These are phyloP conservation scores for Oryza glumipatula DNA, from an alignment of 176 grass and related monocot genomes.

Conservation along the genomic window DNA sequence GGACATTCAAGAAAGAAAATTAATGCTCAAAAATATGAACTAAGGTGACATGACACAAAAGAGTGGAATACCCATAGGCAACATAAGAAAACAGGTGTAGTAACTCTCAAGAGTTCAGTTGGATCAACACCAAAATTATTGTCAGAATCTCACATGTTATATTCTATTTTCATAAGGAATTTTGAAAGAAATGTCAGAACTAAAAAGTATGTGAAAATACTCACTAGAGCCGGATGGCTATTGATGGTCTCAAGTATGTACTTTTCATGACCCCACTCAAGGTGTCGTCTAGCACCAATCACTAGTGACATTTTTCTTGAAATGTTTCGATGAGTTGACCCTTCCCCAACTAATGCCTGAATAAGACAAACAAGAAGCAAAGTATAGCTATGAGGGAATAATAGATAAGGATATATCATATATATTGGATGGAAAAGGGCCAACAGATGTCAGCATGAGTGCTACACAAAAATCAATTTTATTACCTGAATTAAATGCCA, in stretches of 20 bases:
- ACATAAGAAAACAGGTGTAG: not conserved
- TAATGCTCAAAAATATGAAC: constrained; percentile 1
- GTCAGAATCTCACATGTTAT: constrained; percentile 20
- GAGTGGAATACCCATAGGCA: not conserved
- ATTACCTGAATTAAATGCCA: constrained; percentile 94
- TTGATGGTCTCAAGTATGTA: constrained; percentile 93
- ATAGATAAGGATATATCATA: constrained; percentile 26
- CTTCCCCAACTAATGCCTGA: constrained; percentile 94
- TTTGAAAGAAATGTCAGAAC: constrained; percentile 28
- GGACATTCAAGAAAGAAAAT: constrained; percentile 12
- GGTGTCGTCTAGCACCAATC: constrained; percentile 81
- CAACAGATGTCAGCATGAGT: not conserved
- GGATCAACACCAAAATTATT: constrained; percentile 30
- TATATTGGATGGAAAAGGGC: not conserved
- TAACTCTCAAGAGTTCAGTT: not conserved
- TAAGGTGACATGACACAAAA: not conserved
- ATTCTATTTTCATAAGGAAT: constrained; percentile 26
- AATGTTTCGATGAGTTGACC: constrained; percentile 50
- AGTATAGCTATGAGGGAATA: constrained; percentile 1
- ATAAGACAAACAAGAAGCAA: constrained; percentile 37
- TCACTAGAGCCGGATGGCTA: constrained; percentile 74
- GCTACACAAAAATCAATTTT: not conserved
- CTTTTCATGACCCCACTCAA: constrained; percentile 98
- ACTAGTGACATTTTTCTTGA: constrained; percentile 87
- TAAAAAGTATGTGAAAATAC: constrained; percentile 35